These are phyloP conservation scores for Globisporangium viniferum DNA, from an alignment of 352 stramenopile species.

Conservation along the genomic window DNA sequence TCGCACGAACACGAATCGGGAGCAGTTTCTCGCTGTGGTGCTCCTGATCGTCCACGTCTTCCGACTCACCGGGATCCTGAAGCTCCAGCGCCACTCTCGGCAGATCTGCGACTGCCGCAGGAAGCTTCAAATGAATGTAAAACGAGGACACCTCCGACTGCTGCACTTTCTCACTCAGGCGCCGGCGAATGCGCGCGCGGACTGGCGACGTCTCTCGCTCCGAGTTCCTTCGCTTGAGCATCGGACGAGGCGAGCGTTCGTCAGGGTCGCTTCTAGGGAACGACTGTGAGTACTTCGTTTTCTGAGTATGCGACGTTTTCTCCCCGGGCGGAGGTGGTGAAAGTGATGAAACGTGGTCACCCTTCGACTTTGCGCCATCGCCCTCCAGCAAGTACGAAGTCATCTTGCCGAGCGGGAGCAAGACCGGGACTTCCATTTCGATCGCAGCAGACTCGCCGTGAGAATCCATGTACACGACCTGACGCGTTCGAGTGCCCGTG, in stretches of 20 bases:
- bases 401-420: conserved; percentile 59
- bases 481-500: conserved; percentile 57
- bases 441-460: conserved; percentile 50
- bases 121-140: conserved; percentile 63
- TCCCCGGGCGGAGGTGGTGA: conserved; percentile 58
- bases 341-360: conserved; percentile 43
- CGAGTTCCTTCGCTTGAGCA: conserved; percentile 30
- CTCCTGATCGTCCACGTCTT: conserved; percentile 16
- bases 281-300: conserved; percentile 18
- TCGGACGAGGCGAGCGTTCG: conserved; percentile 22
- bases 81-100: conserved; percentile 69
- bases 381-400: conserved; percentile 64
- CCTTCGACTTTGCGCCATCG: conserved; percentile 10
- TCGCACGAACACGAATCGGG: conserved; percentile 57
- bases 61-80: conserved; percentile 41
- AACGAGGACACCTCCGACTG: conserved; percentile 49
- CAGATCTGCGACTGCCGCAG: conserved; percentile 53
- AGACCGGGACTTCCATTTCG: conserved; percentile 74
- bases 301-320: conserved; percentile 33
- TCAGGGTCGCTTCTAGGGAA: conserved; percentile 24
- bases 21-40: conserved; percentile 26
- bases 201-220: conserved; percentile 50
- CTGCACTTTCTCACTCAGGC: conserved; percentile 50
- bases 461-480: conserved; percentile 51
- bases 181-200: conserved; percentile 50